A percentile compares a stretch with the other conserved stretches of the same genome.
Evolutionary conservation across 768 basidiomycete genomes (phyloP).

Genomic region (Rhodosporidiobolus odoratus): DNA sequence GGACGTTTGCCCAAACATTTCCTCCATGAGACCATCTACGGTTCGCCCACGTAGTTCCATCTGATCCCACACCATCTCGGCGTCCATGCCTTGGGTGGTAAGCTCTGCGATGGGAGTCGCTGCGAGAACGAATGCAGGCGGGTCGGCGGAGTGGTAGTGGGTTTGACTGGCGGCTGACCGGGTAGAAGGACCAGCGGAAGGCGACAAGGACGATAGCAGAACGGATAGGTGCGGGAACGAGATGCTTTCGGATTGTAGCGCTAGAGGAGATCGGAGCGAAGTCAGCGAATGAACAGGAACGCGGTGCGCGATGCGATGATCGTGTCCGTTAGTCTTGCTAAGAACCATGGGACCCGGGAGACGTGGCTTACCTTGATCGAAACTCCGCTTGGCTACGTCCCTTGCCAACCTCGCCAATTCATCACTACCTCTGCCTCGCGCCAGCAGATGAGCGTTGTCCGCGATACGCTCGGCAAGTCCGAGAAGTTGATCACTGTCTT

Average conservation of each 20-base stretch:
- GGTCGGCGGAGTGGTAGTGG: constrained; percentile 47
- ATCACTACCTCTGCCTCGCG: constrained; percentile 40
- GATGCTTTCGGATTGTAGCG: constrained; percentile 61
- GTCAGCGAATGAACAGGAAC: background rate
- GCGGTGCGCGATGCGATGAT: no score
- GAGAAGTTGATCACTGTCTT: constrained; percentile 25
- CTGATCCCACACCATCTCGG: constrained; percentile 90
- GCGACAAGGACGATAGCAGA: constrained; percentile 63
- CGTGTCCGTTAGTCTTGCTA: no score
- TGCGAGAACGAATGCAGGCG: constrained; percentile 34
- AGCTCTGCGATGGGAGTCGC: constrained; percentile 70
- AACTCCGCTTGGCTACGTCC: constrained; percentile 45
- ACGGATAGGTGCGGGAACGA: constrained; percentile 62
- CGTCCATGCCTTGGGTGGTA: constrained; percentile 58
- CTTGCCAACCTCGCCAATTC: constrained; percentile 42
- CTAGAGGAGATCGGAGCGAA: constrained; percentile 46
- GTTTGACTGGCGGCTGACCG: constrained; percentile 44
- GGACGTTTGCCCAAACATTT: constrained; percentile 43
- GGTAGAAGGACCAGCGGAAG: constrained; percentile 60
- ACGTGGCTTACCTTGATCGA: constrained; percentile 46
- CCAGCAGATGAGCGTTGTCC: constrained; percentile 39
- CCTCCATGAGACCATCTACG: constrained; percentile 50
- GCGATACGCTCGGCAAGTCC: constrained; percentile 37
- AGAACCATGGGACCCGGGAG: background rate
- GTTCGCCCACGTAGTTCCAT: constrained; percentile 71